Conservation (phyloP, 2,329 filamentous ascomycete species). For the Thielaviopsis populi region DNA sequence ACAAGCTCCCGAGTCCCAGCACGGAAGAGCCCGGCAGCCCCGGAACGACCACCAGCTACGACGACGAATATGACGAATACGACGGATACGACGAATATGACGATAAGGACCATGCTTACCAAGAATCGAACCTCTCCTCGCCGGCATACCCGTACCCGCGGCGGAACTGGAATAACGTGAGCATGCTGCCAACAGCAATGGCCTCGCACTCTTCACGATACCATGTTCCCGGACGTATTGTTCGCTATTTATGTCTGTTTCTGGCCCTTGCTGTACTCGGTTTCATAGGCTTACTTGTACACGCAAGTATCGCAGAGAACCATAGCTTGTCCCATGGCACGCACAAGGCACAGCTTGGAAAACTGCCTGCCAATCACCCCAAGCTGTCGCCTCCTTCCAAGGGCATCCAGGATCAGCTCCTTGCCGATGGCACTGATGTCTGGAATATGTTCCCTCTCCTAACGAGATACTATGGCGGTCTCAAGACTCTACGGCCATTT, state of each 20-base stretch:
- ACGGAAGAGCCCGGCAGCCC: slow-evolving; percentile 21
- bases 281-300: slow-evolving; percentile 61
- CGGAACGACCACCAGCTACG: neutral
- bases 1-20: slow-evolving; percentile 30
- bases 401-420: neutral
- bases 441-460: slow-evolving; percentile 84
- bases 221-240: slow-evolving; percentile 55
- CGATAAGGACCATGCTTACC: neutral
- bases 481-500: slow-evolving; percentile 53
- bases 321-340: slow-evolving; percentile 40
- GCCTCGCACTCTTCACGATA: slow-evolving; percentile 35
- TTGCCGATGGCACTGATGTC: slow-evolving; percentile 20
- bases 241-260: slow-evolving; percentile 61
- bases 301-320: slow-evolving; percentile 58
- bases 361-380: slow-evolving; percentile 32
- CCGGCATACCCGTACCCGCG: slow-evolving; percentile 7
- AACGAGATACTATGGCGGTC: slow-evolving; percentile 77
- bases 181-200: slow-evolving; percentile 19
- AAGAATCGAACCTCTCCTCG: neutral
- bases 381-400: neutral
- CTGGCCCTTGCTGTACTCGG: slow-evolving; percentile 55
- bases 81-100: slow-evolving; percentile 8
- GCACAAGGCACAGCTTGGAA: slow-evolving; percentile 22
- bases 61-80: slow-evolving; percentile 9
- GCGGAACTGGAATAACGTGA: slow-evolving; percentile 1